Evolutionary conservation across 305 asterid genomes (phyloP).

Genomic region (Withania somnifera): DNA sequence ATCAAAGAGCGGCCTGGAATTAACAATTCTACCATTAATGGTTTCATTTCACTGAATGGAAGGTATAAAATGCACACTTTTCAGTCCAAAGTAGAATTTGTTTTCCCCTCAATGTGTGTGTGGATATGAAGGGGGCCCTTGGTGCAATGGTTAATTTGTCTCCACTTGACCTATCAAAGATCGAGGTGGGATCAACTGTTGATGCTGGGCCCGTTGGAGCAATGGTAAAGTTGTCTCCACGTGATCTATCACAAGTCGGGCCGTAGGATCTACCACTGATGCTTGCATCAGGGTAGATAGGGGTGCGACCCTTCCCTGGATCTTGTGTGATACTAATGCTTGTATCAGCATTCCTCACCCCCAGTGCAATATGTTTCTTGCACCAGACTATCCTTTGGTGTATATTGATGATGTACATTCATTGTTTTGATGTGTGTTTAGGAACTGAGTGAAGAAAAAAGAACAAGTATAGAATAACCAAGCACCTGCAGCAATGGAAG

Average conservation of each 20-base stretch:
- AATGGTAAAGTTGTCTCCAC: background rate
- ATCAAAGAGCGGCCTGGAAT: conserved; percentile 50
- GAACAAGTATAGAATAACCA: conserved; percentile 47
- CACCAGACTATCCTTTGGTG: background rate
- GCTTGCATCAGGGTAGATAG: background rate
- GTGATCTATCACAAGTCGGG: background rate
- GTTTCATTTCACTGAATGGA: conserved; percentile 76
- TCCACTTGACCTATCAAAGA: background rate
- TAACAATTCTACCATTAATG: conserved; percentile 44
- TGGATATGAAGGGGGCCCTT: background rate
- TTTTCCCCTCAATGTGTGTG: background rate
- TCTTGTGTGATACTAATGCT: background rate
- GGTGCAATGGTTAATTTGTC: too few relatives aligned
- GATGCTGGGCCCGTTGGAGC: background rate
- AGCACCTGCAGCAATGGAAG: conserved; percentile 68
- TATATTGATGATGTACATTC: background rate
- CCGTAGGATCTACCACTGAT: background rate
- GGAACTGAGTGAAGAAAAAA: conserved; percentile 73
- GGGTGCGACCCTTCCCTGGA: background rate
- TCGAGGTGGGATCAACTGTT: background rate
- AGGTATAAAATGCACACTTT: conserved; percentile 12
- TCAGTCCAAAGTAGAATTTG: background rate
- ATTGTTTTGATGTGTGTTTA: background rate
- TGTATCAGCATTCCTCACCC: too few relatives aligned
- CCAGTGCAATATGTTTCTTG: background rate